phyloP scores from a whole-genome alignment of 1,284 basidiomycete species.

The Meripilus lineatus region DNA sequence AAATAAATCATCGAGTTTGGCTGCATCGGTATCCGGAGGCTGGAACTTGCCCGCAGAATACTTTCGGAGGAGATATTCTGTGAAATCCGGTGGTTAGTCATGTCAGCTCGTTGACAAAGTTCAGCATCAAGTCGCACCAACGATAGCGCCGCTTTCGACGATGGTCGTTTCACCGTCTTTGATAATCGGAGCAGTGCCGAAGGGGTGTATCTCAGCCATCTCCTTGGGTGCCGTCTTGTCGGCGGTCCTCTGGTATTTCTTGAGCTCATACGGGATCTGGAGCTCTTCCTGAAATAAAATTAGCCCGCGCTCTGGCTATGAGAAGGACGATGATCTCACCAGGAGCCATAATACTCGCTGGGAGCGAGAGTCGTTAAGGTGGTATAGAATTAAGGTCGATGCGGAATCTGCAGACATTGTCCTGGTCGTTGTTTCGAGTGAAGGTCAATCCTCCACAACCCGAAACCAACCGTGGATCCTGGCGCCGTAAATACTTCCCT shows the following conservation, averaged over 20 bases:
- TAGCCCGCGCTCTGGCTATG: background rate
- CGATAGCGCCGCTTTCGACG: constrained; percentile 32
- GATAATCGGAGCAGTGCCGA: constrained; percentile 31
- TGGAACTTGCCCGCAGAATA: constrained; percentile 36
- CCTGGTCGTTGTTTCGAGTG: no score
- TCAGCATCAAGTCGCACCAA: constrained; percentile 19
- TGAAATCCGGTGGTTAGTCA: background rate
- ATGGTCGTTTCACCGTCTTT: constrained; percentile 29
- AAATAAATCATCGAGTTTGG: constrained; percentile 34
- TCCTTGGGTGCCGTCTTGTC: constrained; percentile 35
- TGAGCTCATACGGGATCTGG: constrained; percentile 42
- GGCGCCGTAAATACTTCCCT: background rate
- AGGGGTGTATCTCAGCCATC: constrained; percentile 26
- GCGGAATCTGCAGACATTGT: background rate
- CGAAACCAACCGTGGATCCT: background rate
- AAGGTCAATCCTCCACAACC: background rate
- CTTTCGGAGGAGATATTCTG: constrained; percentile 35
- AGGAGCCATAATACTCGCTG: constrained; percentile 53
- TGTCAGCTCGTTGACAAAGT: background rate
- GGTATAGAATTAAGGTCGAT: constrained; percentile 37
- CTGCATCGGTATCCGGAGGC: constrained; percentile 32
- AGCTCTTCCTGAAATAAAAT: constrained; percentile 40
- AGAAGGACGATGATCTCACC: constrained; percentile 21
- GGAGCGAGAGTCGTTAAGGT: constrained; percentile 47
- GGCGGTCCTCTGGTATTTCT: constrained; percentile 38